A percentile compares a stretch with the other conserved stretches of the same genome.
Conservation (phyloP, 2,329 filamentous ascomycete genomes). For the Sporothrix mexicana region DNA sequence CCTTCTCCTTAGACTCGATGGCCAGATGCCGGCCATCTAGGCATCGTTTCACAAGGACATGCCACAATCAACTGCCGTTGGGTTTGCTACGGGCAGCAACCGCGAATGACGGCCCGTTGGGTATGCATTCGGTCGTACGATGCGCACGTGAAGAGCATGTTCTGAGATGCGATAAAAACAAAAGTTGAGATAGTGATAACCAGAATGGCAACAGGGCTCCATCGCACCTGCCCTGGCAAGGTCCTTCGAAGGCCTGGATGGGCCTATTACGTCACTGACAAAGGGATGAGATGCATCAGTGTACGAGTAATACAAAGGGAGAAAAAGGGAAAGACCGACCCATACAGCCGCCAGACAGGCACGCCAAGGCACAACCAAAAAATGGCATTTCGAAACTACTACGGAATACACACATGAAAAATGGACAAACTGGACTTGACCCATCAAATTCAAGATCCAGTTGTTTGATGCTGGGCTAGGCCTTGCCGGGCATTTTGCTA, state of each 20-base stretch:
- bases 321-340: slow-evolving; percentile 19
- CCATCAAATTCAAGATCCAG: neutral
- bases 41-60: too few relatives aligned
- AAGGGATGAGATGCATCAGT: slow-evolving; percentile 3
- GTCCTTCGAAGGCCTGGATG: neutral
- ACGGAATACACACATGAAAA: neutral
- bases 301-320: slow-evolving; percentile 15
- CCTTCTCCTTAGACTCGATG: neutral
- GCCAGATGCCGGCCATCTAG: neutral
- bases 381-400: neutral
- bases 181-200: neutral
- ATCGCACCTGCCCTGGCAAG: slow-evolving; percentile 9
- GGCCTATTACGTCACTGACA: slow-evolving; percentile 27
- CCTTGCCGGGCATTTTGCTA: neutral
- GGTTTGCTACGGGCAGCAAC: neutral
- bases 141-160: neutral
- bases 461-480: neutral
- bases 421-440: neutral
- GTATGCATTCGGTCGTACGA: neutral
- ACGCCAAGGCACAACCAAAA: slow-evolving; percentile 11
- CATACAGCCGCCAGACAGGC: neutral
- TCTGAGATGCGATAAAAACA: neutral
- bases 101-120: neutral
- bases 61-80: neutral
- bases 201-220: neutral